phyloP scores from a whole-genome alignment of 1,284 basidiomycete species.

The Pascua sp. region DNA sequence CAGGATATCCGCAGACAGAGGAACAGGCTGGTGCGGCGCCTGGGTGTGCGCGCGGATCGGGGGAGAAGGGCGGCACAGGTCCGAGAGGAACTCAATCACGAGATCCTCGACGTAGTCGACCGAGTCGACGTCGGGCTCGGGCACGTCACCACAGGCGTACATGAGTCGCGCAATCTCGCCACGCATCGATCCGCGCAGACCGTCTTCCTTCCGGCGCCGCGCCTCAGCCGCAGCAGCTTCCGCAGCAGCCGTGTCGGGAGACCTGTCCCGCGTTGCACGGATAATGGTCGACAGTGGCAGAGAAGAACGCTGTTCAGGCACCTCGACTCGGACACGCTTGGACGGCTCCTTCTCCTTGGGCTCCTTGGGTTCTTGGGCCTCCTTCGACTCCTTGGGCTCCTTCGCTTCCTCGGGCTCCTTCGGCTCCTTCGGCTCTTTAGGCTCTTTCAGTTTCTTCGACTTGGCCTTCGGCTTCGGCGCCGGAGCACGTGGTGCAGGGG shows the following conservation, averaged over 20 bases:
- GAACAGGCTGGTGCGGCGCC: slow-evolving; percentile 18
- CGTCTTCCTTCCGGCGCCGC: slow-evolving; percentile 21
- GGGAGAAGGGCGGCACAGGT: slow-evolving; percentile 38
- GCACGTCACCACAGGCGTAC: slow-evolving; percentile 44
- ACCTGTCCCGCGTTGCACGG: neutral
- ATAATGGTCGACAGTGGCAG: neutral
- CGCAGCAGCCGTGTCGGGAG: neutral
- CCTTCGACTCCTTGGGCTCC: too few relatives aligned
- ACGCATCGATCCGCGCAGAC: slow-evolving; percentile 43
- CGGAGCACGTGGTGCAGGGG: neutral
- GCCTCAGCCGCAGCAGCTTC: slow-evolving; percentile 2
- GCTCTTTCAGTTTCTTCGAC: too few relatives aligned
- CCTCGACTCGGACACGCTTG: slow-evolving; percentile 5
- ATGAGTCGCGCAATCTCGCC: slow-evolving; percentile 42
- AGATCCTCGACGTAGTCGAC: slow-evolving; percentile 46
- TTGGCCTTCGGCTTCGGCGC: slow-evolving; percentile 1
- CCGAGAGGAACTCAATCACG: slow-evolving; percentile 37
- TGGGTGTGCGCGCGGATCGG: slow-evolving; percentile 25
- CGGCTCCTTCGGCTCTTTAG: too few relatives aligned
- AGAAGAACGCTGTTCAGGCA: neutral
- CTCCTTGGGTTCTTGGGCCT: neutral
- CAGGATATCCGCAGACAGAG: slow-evolving; percentile 29
- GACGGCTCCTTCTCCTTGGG: neutral
- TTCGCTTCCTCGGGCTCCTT: too few relatives aligned
- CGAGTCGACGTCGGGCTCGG: slow-evolving; percentile 37